phyloP scores from a whole-genome alignment of 345 rosid species.

The Eucalyptus fibrosa region DNA sequence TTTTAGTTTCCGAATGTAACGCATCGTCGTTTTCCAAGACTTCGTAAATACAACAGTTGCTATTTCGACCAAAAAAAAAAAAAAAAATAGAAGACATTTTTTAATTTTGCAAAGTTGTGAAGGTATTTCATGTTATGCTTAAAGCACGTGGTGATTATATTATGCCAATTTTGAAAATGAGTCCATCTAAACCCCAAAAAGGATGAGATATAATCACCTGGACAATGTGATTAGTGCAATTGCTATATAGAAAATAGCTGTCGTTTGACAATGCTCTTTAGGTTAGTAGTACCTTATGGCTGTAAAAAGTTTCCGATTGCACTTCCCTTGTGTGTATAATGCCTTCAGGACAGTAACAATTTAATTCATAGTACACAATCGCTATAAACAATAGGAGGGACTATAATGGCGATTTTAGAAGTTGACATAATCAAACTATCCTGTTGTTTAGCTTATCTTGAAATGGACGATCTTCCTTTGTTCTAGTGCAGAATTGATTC shows the following conservation, averaged over 20 bases:
- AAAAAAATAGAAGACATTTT: background rate
- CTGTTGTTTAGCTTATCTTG: background rate
- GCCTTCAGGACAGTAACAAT: background rate
- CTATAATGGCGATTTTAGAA: background rate
- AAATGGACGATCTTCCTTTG: background rate
- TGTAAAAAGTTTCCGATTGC: too few relatives aligned
- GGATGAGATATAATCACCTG: background rate
- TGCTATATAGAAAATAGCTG: background rate
- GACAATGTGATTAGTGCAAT: rapidly evolving
- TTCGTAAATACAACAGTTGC: too few relatives aligned
- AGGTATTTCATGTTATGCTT: background rate
- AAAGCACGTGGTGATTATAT: rapidly evolving
- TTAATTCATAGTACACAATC: too few relatives aligned
- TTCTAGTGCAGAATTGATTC: background rate
- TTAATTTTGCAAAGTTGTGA: background rate
- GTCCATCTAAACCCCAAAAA: background rate
- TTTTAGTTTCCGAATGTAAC: too few relatives aligned
- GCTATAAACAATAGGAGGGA: too few relatives aligned
- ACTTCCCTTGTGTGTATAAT: background rate
- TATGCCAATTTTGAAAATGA: background rate
- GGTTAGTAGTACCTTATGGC: background rate
- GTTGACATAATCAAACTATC: too few relatives aligned
- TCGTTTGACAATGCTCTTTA: background rate
- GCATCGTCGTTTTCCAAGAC: too few relatives aligned
- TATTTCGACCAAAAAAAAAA: too few relatives aligned